phyloP scores from a whole-genome alignment of 2,329 filamentous ascomycete species.

The Hirsutella minnesotensis region DNA sequence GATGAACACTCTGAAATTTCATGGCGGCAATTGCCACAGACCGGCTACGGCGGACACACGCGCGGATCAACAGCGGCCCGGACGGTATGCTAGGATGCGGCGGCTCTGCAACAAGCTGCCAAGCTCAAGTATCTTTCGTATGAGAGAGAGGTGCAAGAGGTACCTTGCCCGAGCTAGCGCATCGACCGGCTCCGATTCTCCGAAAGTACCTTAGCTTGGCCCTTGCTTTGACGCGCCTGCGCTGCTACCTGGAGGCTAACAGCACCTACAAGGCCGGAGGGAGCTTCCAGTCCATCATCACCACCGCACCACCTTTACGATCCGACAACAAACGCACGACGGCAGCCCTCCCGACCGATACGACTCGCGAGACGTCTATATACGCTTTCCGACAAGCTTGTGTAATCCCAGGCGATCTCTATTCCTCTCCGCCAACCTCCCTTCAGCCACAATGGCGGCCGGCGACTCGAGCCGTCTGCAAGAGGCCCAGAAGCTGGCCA shows the following conservation, averaged over 20 bases:
- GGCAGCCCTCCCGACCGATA: neutral
- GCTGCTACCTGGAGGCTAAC: neutral
- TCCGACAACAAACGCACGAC: neutral
- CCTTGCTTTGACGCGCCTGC: slow-evolving; percentile 9
- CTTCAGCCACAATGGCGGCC: slow-evolving; percentile 36
- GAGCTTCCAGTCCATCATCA: neutral
- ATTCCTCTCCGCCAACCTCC: neutral
- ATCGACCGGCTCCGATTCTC: neutral
- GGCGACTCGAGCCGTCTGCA: slow-evolving; percentile 57
- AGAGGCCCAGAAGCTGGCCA: slow-evolving; percentile 77
- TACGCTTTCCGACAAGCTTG: too few relatives aligned
- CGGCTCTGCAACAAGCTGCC: neutral
- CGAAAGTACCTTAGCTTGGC: neutral
- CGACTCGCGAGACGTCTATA: neutral
- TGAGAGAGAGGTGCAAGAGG: too few relatives aligned
- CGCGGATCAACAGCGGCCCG: slow-evolving; percentile 7
- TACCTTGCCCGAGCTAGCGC: too few relatives aligned
- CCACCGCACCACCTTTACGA: neutral
- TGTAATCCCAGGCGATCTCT: too few relatives aligned
- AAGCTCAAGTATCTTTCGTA: too few relatives aligned
- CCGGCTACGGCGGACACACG: slow-evolving; percentile 2
- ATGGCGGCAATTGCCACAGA: slow-evolving; percentile 2
- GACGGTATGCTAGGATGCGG: neutral
- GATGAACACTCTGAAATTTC: slow-evolving; percentile 17
- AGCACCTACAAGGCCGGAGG: neutral